Evolutionary conservation across 352 stramenopile species (phyloP), one percentile per base, ranked within the genome.

Genomic region (Salisapilia sapeloensis): DNA sequence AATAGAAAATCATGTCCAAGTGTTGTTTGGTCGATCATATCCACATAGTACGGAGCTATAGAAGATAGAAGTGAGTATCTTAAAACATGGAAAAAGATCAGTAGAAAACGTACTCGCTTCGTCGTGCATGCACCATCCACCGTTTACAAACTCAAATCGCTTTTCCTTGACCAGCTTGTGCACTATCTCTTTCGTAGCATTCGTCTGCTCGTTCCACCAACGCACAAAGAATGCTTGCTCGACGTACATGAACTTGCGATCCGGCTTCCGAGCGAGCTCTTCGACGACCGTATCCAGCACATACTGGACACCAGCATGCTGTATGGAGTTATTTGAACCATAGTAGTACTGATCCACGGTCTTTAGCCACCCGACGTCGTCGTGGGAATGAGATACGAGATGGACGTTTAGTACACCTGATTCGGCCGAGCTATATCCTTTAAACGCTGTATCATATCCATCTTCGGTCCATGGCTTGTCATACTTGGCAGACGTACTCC

Each of bases 61-160:
- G n/a, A n/a, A n/a, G n/a, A n/a, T n/a, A n/a, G n/a, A n/a, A n/a
- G n/a, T n/a, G n/a, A n/a, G n/a, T n/a, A n/a, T n/a, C n/a, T n/a
- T n/a, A n/a, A n/a, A n/a, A n/a, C n/a, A n/a, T n/a, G n/a, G n/a
- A n/a, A n/a, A n/a, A n/a, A n/a, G n/a, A n/a, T n/a, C n/a, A n/a
- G n/a, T n/a, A n/a, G n/a, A n/a, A n/a, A n/a, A n/a, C n/a, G n/a
- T n/a, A n/a, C n/a, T 75, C 3, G 93, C 95, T 49, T 99, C 95
- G 53, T 99, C 95, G 44, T 98, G 93, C 95, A 99, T 99, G 54
- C 72, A 94, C 94, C 94, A 99, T 27, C 92, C 94, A 22, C 92
- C 93, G 42, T 98, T 97, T 39, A 94, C 80, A 4, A 98, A 92
- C 33, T 91, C 76, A 4, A 98, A 61, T 11, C 92, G 86, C 1